Base-by-base conservation (phyloP, 495 filamentous ascomycete genomes). In the Neurospora hispaniola region DNA sequence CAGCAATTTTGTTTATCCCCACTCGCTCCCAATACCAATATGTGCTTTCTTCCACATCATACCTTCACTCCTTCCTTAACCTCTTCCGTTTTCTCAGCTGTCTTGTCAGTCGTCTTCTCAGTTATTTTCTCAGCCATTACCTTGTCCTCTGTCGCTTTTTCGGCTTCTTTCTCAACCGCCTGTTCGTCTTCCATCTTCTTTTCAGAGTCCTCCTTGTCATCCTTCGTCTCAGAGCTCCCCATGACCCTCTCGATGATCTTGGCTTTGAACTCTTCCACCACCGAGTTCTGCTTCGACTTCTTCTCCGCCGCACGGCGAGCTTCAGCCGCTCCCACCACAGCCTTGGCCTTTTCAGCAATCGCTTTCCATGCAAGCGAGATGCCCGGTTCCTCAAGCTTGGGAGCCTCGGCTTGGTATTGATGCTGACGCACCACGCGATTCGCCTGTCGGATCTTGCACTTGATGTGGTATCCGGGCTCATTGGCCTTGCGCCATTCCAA, bases 401-500 rank as follows among this genome's bases (percentile, higher is more conserved):
- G 23, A 35, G 54, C n/a, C 46, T 70, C n/a, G 41, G 9, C 14
- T 20, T 70, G 69, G 42, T 75, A 71, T 10, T 77, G 76, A 43
- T 73, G 74, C 73, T 82, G 80, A 11, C 82, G 76, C 35, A 81
- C 75, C 1, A 79, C 74, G 31, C 84, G 81, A 12, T 81, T 75
- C 0, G 82, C 82, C 71, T 85, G 83, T 5, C 83, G 80, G 70
- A 81, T 79, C 74, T 80, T 82, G 80, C 83, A 84, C 42, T 75
- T 74, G 42, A 78, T 71, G 39, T 84, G 82, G 66, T 83, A 85
- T 0, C 74, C 73, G 5, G 79, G 80, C 70, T 85, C 81, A 5
- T 78, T 81, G 10, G 78, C 78, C 42, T 84, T 83, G 66, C 77
- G 79, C 71, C 76, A 76, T 74, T 85, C 84, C 20, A 85, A 76